These are phyloP conservation scores for Lavandula angustifolia DNA, from an alignment of 257 asterid genomes.

Conservation along the genomic window DNA sequence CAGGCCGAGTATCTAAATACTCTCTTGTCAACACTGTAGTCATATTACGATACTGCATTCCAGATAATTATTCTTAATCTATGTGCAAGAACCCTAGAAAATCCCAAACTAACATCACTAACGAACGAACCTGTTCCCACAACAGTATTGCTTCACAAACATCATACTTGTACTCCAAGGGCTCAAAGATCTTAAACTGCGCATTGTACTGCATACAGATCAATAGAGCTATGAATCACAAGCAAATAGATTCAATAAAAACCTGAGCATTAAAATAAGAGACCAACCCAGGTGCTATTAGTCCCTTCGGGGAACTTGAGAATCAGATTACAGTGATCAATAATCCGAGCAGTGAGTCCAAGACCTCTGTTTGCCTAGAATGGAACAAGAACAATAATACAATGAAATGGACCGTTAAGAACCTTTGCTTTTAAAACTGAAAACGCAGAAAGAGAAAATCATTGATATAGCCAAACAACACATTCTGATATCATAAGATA, in stretches of 20 bases:
- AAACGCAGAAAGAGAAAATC: too few species aligned
- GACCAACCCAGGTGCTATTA: slow-evolving; percentile 91
- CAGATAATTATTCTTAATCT: slow-evolving; percentile 44
- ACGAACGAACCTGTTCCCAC: slow-evolving; percentile 88
- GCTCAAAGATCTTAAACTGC: slow-evolving; percentile 89
- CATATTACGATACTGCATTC: slow-evolving; percentile 99
- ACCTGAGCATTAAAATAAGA: slow-evolving; percentile 31
- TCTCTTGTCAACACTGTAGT: slow-evolving; percentile 97
- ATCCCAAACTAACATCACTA: slow-evolving; percentile 14
- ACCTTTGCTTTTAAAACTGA: not conserved
- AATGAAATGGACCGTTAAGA: not conserved
- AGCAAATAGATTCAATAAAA: slow-evolving; percentile 5
- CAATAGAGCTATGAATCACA: slow-evolving; percentile 15
- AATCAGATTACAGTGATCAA: slow-evolving; percentile 86
- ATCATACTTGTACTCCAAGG: slow-evolving; percentile 88
- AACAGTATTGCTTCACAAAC: slow-evolving; percentile 84
- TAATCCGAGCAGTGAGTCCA: slow-evolving; percentile 82
- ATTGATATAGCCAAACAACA: too few species aligned
- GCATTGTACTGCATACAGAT: slow-evolving; percentile 71
- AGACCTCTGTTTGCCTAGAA: slow-evolving; percentile 91
- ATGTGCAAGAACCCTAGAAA: slow-evolving; percentile 23
- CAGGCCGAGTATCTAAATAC: slow-evolving; percentile 92
- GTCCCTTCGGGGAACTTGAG: slow-evolving; percentile 95
- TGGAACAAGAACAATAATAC: slow-evolving; percentile 31
- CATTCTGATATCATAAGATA: too few species aligned